Evolutionary conservation across 169 alveolate species (phyloP).

Genomic region (Toxoplasma gondii): DNA sequence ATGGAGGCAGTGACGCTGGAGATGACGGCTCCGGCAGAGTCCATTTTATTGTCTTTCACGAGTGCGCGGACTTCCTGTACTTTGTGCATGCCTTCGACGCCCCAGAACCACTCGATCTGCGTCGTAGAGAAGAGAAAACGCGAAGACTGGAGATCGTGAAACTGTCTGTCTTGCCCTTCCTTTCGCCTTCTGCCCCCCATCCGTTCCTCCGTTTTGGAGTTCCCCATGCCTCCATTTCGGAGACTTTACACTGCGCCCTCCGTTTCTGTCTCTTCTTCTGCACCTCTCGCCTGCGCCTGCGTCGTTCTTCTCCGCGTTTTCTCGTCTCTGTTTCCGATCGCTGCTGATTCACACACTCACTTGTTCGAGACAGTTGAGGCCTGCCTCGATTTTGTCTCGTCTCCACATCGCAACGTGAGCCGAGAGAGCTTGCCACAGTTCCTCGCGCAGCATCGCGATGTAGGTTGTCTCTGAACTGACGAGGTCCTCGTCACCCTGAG

Average conservation of each 20-base stretch:
- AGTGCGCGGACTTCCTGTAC: neutral
- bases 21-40: conserved; percentile 32
- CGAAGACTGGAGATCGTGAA: neutral
- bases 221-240: neutral
- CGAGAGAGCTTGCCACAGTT: conserved; percentile 64
- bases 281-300: too few relatives aligned
- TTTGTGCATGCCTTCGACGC: conserved; percentile 39
- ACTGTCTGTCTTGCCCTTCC: neutral
- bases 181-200: neutral
- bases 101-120: conserved; percentile 64
- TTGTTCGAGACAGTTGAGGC: conserved; percentile 50
- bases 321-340: neutral
- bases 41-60: conserved; percentile 48
- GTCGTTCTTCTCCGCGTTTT: too few relatives aligned
- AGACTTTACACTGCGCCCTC: too few relatives aligned
- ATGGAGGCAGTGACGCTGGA: conserved; percentile 39
- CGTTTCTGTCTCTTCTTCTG: too few relatives aligned
- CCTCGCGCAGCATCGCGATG: conserved; percentile 61
- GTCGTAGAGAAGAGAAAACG: neutral
- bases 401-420: conserved; percentile 39
- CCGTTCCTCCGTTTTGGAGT: neutral
- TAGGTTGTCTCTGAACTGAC: conserved; percentile 57
- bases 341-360: neutral
- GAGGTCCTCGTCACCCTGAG: conserved; percentile 30
- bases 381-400: conserved; percentile 22